phyloP scores from a whole-genome alignment of 2,329 filamentous ascomycete genomes.

The Cercospora nicotianae region DNA sequence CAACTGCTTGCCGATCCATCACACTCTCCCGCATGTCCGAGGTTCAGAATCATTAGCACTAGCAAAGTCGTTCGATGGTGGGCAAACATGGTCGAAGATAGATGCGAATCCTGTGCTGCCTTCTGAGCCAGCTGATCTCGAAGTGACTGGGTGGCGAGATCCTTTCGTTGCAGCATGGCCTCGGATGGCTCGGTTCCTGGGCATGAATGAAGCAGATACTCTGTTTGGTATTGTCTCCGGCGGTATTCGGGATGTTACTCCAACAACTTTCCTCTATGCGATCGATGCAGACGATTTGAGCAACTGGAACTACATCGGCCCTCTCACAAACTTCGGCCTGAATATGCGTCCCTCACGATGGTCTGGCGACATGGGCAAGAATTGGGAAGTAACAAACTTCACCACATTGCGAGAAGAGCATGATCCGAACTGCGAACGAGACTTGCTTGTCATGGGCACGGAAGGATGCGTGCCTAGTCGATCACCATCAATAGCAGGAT shows the following conservation, averaged over 20 bases:
- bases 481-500: slow-evolving; percentile 19
- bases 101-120: slow-evolving; percentile 43
- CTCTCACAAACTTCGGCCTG: slow-evolving; percentile 44
- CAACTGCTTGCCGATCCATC: slow-evolving; percentile 43
- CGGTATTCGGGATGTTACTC: slow-evolving; percentile 45
- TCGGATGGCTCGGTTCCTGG: slow-evolving; percentile 27
- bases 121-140: slow-evolving; percentile 37
- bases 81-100: slow-evolving; percentile 41
- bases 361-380: slow-evolving; percentile 53
- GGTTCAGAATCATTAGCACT: slow-evolving; percentile 44
- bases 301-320: slow-evolving; percentile 50
- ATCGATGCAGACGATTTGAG: slow-evolving; percentile 44
- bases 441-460: slow-evolving; percentile 50
- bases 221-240: slow-evolving; percentile 54
- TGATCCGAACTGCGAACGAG: slow-evolving; percentile 31
- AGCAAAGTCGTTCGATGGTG: slow-evolving; percentile 43
- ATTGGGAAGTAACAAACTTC: slow-evolving; percentile 55
- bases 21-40: slow-evolving; percentile 41
- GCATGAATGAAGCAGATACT: slow-evolving; percentile 20
- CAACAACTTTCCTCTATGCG: slow-evolving; percentile 51
- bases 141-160: slow-evolving; percentile 48
- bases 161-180: slow-evolving; percentile 42
- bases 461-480: slow-evolving; percentile 44
- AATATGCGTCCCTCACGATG: slow-evolving; percentile 47
- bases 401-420: slow-evolving; percentile 43